Evolutionary conservation across 2,329 filamentous ascomycete genomes (phyloP), one percentile per base, ranked within the genome.

Genomic region (Beauveria sp.): DNA sequence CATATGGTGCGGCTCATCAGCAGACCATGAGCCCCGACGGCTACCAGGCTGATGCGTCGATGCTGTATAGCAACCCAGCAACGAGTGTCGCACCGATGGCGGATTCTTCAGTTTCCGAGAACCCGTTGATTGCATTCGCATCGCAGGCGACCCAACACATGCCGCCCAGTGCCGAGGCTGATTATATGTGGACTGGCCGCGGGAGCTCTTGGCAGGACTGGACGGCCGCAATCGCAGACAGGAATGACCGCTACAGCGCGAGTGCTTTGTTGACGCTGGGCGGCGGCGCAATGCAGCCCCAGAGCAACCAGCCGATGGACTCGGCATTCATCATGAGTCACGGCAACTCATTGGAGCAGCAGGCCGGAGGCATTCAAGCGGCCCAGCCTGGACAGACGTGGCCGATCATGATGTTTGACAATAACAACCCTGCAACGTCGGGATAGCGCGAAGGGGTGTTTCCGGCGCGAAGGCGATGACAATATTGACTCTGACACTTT

Each of bases 121-220:
- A 77, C 34, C 72, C 75, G 0, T 66, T 79, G 55, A 68, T 76
- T 4, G 68, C 72, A 2, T 80, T 78, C 53, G 72, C 71, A 2
- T 72, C 75, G 2, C 74, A 77, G 60, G 67, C 75, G 3, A 67
- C 72, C 5, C 76, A 75, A 52, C 71, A 70, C n/a, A 66, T 71
- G n/a, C 57, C 65, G n/a, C 47, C 65, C 7, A 66, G 70, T 34
- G 63, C 67, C 7, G 50, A 65, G 0, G 57, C 69, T 5, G 70
- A 72, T n/a, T 68, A 69, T 62, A 69, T 73, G 64, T 76, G 70
- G 72, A 70, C 70, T 41, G 63, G 64, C 12, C 68, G 71, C 3
- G 74, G 72, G 8, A 82, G 78, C 63, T 74, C 79, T 0, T 84
- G 81, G 81, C 76, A 80, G 18, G 78, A 83, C 69, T 84, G 81